Base-by-base conservation (phyloP, 495 filamentous ascomycete species). In the Aspergillus sclerotiicarbonarius region DNA sequence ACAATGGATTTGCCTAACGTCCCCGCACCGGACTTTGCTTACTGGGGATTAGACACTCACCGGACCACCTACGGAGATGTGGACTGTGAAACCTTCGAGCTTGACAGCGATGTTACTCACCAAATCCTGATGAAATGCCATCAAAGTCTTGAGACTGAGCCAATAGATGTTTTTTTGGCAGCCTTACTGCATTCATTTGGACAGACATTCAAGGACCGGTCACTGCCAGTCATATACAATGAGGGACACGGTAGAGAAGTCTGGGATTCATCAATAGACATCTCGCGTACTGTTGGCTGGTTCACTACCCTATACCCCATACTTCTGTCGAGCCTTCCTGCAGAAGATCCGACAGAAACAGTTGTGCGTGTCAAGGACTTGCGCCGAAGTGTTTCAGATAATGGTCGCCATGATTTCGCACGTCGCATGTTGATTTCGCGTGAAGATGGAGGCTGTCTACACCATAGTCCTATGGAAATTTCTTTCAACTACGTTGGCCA, bases 401-500 rank as follows among this genome's bases (percentile, higher is more conserved):
- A 83, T 60, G 82, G 82, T 13, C 67, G 78, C 25, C 71, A 76
- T 6, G 76, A 80, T 49, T 85, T 83, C 57, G 75, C 72, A 1
- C 70, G 68, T 31, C 76, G 81, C 8, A 73, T 83, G 25, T 71
- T 84, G 33, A 71, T 75, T 1, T 63, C 71, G 4, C 77, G 77
- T 30, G 62, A 56, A 0, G 61, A 72, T 4, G 72, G 79, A 37
- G 60, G 61, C 30, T 78, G 77, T 41, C 56, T 64, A 20, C 67
- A 75, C 15, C 81, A 80, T 3, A 82, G 76, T 67, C 87, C 87
- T 6, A 81, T 90, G 58, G 88, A 90, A 68, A 81, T 90, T 37
- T 81, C 82, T 2, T 89, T 90, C 68, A 88, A 86, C 61, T 90
- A 90, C 59, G 76, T 86, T 12, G 87, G 86, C 0, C 77, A 84